These are phyloP conservation scores for Favolaschia claudopus DNA, from an alignment of 768 basidiomycete genomes.

Conservation along the genomic window DNA sequence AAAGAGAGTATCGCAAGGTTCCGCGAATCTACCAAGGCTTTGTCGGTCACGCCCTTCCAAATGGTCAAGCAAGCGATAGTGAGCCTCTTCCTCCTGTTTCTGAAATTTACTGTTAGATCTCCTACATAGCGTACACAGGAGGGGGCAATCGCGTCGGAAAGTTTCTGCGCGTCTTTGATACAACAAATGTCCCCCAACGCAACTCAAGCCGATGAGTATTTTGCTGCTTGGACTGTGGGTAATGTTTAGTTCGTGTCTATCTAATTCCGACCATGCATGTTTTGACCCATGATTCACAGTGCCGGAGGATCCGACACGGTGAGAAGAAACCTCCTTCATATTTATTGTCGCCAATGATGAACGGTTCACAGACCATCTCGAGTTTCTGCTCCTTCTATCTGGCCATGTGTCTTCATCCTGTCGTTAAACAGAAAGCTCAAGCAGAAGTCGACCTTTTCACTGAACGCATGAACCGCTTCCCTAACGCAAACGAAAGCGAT, in stretches of 20 bases:
- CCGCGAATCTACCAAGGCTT: neutral
- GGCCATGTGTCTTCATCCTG: slow-evolving; percentile 1
- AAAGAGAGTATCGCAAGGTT: neutral
- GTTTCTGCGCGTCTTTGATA: slow-evolving; percentile 2
- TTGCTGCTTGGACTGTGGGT: neutral
- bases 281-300: neutral
- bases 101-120: no score
- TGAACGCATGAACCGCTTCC: neutral
- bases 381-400: slow-evolving; percentile 1
- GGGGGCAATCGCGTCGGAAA: neutral
- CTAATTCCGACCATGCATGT: no score
- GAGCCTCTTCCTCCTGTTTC: no score
- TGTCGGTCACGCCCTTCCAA: neutral
- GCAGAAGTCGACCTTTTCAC: slow-evolving; percentile 1
- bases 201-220: neutral
- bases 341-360: neutral
- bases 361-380: neutral
- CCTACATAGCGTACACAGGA: neutral
- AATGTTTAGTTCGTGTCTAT: slow-evolving; percentile 2
- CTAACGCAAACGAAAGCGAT: neutral
- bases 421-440: neutral
- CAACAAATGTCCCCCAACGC: neutral
- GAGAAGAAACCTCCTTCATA: neutral
- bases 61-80: neutral
- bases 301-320: slow-evolving; percentile 6